phyloP scores from a whole-genome alignment of 2,329 filamentous ascomycete species.

The Ceratocystis papillata region DNA sequence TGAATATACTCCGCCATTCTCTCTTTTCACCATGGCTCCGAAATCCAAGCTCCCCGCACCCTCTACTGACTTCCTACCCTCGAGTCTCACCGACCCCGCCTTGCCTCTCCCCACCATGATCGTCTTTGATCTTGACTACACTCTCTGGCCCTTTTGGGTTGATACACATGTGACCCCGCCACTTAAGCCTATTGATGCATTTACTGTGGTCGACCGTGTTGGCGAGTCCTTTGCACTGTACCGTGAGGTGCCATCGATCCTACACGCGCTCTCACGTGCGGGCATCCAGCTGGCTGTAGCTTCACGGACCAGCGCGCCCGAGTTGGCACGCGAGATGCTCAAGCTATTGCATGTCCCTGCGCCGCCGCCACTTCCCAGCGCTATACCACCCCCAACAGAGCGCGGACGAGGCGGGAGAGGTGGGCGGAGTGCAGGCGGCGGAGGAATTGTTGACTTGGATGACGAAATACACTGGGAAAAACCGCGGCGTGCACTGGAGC shows the following conservation, averaged over 20 bases:
- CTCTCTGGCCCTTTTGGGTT: conserved; percentile 97
- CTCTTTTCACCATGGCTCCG: conserved; percentile 19
- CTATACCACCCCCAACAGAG: conserved; percentile 17
- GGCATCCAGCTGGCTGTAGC: conserved; percentile 57
- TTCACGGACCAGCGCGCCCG: conserved; percentile 68
- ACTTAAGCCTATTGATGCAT: conserved; percentile 41
- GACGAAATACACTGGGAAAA: conserved; percentile 28
- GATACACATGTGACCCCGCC: conserved; percentile 81
- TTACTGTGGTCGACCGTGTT: conserved; percentile 40
- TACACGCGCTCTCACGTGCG: conserved; percentile 46
- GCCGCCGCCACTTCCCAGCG: conserved; percentile 27
- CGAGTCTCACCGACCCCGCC: conserved; percentile 40
- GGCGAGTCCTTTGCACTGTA: conserved; percentile 64
- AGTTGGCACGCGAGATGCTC: conserved; percentile 70
- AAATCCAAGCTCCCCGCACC: conserved; percentile 26
- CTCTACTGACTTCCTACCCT: conserved; percentile 30
- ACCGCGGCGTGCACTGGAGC: conserved; percentile 42
- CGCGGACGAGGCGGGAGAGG: conserved; percentile 24
- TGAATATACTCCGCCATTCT: neutral
- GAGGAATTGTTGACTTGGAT: neutral
- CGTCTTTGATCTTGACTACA: conserved; percentile 95
- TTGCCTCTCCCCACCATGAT: conserved; percentile 70
- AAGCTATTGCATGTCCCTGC: conserved; percentile 54
- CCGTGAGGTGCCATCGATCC: conserved; percentile 54
- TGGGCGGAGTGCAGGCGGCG: conserved; percentile 27